phyloP scores from a whole-genome alignment of 176 grass and related monocot genomes.

The Ananas comosus region DNA sequence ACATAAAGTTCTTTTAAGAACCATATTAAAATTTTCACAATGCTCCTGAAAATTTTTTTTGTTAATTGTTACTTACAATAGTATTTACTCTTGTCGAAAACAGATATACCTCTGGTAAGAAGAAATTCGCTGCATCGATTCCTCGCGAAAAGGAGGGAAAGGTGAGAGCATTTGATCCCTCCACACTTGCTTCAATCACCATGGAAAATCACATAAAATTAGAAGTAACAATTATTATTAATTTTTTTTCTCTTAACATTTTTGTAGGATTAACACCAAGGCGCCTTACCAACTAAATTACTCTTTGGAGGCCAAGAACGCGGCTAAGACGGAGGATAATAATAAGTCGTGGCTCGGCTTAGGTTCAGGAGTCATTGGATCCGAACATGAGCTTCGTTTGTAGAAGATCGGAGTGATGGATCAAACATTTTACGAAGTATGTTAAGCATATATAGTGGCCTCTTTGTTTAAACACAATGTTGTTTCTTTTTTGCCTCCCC shows the following conservation, averaged over 20 bases:
- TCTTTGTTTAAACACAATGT: too few relatives aligned
- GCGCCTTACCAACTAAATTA: constrained; percentile 33
- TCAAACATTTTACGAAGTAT: too few relatives aligned
- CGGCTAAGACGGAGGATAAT: constrained; percentile 16
- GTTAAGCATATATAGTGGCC: too few relatives aligned
- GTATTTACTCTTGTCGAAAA: background rate
- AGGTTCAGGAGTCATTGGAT: constrained; percentile 7
- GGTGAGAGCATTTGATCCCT: constrained; percentile 18
- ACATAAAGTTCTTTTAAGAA: too few relatives aligned
- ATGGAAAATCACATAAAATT: background rate
- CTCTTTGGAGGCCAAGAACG: background rate
- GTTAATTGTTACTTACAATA: background rate
- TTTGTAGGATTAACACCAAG: constrained; percentile 25
- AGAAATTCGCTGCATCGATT: constrained; percentile 53
- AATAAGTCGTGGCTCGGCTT: constrained; percentile 31
- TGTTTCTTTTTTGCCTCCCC: too few relatives aligned
- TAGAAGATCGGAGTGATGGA: background rate
- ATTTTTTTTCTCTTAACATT: background rate
- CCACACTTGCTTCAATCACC: background rate
- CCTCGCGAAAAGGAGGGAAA: constrained; percentile 68
- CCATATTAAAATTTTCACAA: too few relatives aligned
- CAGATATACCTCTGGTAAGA: constrained; percentile 55
- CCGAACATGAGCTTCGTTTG: background rate
- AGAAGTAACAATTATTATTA: background rate
- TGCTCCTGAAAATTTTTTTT: background rate